Percentiles rank a stretch among this genome's conserved stretches.
Evolutionary conservation across 331 rosid species (phyloP).

Genomic region (Pyrus hybrid): DNA sequence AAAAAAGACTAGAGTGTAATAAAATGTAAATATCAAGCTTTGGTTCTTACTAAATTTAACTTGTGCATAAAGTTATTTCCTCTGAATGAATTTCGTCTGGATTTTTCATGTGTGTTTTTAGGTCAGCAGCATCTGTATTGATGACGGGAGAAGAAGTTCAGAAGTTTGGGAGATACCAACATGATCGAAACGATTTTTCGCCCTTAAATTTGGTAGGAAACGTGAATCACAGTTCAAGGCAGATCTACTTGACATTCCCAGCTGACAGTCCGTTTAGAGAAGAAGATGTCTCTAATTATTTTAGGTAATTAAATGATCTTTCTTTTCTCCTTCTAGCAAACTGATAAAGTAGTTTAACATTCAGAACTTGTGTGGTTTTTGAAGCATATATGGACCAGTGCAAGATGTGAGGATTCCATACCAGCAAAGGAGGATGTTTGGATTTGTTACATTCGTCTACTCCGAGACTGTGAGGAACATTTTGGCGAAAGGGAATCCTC

Average conservation of each 20-base stretch:
- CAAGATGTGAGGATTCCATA: conserved; percentile 58
- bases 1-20: too few relatives aligned
- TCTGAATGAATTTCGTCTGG: background rate
- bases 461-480: conserved; percentile 46
- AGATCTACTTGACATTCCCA: conserved; percentile 57
- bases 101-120: background rate
- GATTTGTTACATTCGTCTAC: conserved; percentile 52
- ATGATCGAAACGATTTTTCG: conserved; percentile 28
- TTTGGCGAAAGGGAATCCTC: conserved; percentile 51
- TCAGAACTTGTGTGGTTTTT: background rate
- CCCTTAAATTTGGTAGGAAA: conserved; percentile 22
- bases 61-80: too few relatives aligned
- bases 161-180: conserved; percentile 32
- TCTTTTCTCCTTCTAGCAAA: background rate
- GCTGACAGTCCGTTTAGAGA: conserved; percentile 53
- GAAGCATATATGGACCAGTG: conserved; percentile 54
- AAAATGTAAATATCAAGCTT: too few relatives aligned
- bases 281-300: conserved; percentile 53
- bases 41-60: too few relatives aligned
- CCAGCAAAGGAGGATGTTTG: conserved; percentile 56
- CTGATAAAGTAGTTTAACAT: background rate
- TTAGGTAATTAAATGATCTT: conserved; percentile 21
- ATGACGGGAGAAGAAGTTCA: conserved; percentile 37
- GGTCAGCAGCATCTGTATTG: conserved; percentile 28
- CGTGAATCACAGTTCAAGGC: conserved; percentile 40